Conservation (phyloP, 192 early-diverging fungal species). For the Coemansia umbellata region DNA sequence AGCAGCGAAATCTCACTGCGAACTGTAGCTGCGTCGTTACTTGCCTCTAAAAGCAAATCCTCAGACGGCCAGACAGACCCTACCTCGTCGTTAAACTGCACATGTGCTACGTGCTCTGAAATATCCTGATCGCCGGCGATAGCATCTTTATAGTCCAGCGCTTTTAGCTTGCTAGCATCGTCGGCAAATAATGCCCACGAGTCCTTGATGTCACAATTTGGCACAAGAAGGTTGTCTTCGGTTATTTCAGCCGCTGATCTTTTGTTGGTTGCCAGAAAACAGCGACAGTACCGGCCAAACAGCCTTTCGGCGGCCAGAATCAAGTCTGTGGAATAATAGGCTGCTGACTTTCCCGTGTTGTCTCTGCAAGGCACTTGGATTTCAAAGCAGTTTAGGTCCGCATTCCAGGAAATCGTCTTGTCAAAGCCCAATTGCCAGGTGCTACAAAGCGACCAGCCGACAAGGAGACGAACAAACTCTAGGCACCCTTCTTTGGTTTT, state of each 20-base stretch:
- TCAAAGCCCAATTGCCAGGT: conserved; percentile 6
- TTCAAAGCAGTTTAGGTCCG: background rate
- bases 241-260: background rate
- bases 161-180: no score
- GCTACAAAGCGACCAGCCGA: conserved; percentile 10
- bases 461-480: background rate
- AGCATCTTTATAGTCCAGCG: no score
- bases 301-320: background rate
- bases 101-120: no score
- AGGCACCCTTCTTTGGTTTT: background rate
- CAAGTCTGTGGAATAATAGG: background rate
- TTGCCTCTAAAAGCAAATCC: no score
- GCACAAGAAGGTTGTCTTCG: no score
- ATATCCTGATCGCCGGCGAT: no score
- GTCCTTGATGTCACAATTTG: conserved; percentile 8
- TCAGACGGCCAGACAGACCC: no score
- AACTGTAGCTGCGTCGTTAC: no score
- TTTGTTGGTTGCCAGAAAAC: background rate
- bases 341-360: background rate
- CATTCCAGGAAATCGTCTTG: background rate
- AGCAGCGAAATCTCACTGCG: no score
- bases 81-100: no score
- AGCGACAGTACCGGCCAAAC: conserved; percentile 13
- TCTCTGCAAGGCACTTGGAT: background rate
- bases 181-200: conserved; percentile 5